A percentile compares a stretch with the other conserved stretches of the same genome.
These are phyloP conservation scores for Priceomyces melissophilus DNA, from an alignment of 805 yeast species.

Conservation along the genomic window DNA sequence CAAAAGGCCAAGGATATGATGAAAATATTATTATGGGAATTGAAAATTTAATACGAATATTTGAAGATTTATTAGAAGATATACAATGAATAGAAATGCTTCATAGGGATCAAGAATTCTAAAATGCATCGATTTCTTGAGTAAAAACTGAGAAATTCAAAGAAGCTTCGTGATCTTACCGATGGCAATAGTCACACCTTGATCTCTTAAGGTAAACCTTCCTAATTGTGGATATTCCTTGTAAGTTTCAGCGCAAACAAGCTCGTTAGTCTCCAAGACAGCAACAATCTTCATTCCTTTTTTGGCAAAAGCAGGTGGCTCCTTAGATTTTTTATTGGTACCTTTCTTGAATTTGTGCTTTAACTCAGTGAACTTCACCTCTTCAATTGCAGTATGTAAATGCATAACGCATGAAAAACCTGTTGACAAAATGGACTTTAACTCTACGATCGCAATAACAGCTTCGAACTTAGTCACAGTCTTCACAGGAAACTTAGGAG, in stretches of 20 bases:
- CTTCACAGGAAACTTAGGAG: constrained; percentile 82
- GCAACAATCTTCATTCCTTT: constrained; percentile 99
- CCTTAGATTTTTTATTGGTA: constrained; percentile 92
- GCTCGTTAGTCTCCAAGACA: constrained; percentile 75
- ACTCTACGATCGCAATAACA: constrained; percentile 93
- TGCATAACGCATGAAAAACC: constrained; percentile 99
- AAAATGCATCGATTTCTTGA: constrained; percentile 1
- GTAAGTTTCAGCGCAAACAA: constrained; percentile 92
- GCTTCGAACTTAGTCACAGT: constrained; percentile 92
- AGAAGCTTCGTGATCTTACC: constrained; percentile 93
- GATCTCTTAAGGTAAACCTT: constrained; percentile 97
- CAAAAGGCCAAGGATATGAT: constrained; percentile 66
- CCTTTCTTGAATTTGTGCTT: constrained; percentile 95
- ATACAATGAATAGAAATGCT: not conserved
- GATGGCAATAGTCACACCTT: constrained; percentile 96
- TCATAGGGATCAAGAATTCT: not conserved
- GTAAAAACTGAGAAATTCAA: constrained; percentile 22
- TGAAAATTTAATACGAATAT: constrained; percentile 50
- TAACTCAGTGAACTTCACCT: constrained; percentile 75
- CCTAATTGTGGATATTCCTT: constrained; percentile 94
- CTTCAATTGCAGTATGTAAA: constrained; percentile 97
- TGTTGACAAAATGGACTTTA: constrained; percentile 88
- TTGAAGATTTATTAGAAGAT: constrained; percentile 28
- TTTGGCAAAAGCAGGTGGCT: constrained; percentile 97
- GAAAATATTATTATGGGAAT: constrained; percentile 69